Percentiles rank a stretch among this genome's conserved stretches.
These are phyloP conservation scores for Cyclocybe cylindracea DNA, from an alignment of 768 basidiomycete species.

Conservation along the genomic window DNA sequence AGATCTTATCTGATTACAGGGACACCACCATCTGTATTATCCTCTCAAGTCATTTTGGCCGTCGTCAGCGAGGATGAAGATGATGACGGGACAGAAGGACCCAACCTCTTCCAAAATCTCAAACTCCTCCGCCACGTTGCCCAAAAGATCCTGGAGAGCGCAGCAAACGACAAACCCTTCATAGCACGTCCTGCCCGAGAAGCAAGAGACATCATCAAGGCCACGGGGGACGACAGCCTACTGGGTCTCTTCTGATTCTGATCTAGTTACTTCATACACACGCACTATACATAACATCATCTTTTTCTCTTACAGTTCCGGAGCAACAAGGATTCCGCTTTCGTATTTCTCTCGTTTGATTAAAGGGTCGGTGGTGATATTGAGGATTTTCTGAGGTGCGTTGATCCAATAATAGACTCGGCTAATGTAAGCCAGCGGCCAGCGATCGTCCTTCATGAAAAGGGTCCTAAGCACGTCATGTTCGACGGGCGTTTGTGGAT, in stretches of 20 bases:
- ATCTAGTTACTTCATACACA: background rate
- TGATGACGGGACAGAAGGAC: constrained; percentile 31
- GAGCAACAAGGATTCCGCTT: too few species aligned
- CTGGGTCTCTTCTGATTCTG: constrained; percentile 43
- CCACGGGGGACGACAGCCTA: constrained; percentile 42
- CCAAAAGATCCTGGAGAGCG: constrained; percentile 72
- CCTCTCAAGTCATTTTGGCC: constrained; percentile 61
- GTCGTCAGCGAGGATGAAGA: constrained; percentile 52
- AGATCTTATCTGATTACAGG: constrained; percentile 67
- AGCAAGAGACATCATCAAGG: constrained; percentile 69
- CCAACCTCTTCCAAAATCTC: constrained; percentile 68
- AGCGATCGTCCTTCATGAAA: too few species aligned
- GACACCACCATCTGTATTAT: constrained; percentile 64
- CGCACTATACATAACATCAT: background rate
- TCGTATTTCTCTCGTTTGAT: too few species aligned
- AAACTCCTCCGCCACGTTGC: constrained; percentile 62
- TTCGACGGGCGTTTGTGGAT: too few species aligned
- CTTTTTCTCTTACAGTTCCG: background rate
- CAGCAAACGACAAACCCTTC: constrained; percentile 65
- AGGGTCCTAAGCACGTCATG: too few species aligned
- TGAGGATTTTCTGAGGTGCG: too few species aligned
- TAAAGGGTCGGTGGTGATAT: too few species aligned
- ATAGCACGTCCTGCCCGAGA: constrained; percentile 83
- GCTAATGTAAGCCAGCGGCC: too few species aligned
- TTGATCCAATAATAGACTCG: too few species aligned